Evolutionary conservation across 2,329 filamentous ascomycete genomes (phyloP), one percentile per base, ranked within the genome.

Genomic region (Metarhizium brunneum): DNA sequence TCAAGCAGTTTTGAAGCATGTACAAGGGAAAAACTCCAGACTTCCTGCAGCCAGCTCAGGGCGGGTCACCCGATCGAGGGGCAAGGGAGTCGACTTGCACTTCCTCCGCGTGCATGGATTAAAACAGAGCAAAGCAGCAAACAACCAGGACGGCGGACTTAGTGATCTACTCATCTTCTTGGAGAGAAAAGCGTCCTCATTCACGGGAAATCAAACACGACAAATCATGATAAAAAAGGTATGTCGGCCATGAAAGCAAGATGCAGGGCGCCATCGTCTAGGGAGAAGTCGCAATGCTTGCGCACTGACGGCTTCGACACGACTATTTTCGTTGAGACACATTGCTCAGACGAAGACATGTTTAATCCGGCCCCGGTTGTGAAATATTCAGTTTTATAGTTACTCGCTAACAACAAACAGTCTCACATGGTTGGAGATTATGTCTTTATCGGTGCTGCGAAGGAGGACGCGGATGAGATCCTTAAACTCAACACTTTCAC

Each of bases 191-290:
- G 80, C 86, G 50, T 77, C 78, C 55, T 72, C 76, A 60, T 75
- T 83, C 38, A 76, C 76, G 30, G 64, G 66, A 57, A 63, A 58
- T 50, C 63, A 64, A 66, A 66, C 73, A 65, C 76, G 79, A 64
- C 74, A 76, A 62, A 75, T 88, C 63, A 83, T 78, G 67, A 84
- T 92, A 60, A 84, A 83, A 74, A 89, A 90, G 85, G 88, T 91
- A 88, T 83, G 86, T 87, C 70, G 54, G 59, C 61, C 61, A 64
- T 68, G 67, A 65, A 71, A 66, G 57, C 50, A 42, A 60, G 56
- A 42, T 56, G 47, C 56, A 53, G 54, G 53, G 53, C 55, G 56
- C 52, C 57, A 52, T 49, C 45, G 48, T 50, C 52, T 50, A 30
- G 53, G 30, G 25, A 58, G 53, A 54, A 47, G 48, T 54, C 49